phyloP scores from a whole-genome alignment of 2,329 filamentous ascomycete species.

The Hypoxylon sp. region DNA sequence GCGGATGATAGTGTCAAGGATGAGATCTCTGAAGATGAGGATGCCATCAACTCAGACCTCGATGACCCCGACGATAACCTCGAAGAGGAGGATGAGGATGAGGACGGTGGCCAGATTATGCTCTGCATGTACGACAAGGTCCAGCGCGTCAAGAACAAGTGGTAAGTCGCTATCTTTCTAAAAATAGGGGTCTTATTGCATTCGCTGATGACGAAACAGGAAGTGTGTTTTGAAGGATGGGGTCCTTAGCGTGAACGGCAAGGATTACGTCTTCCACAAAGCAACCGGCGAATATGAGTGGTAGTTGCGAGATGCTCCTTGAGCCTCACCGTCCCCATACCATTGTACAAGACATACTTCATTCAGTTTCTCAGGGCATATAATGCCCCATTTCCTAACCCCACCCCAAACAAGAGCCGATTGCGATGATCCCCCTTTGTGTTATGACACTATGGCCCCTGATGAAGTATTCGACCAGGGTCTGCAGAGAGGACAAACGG shows the following conservation, averaged over 20 bases:
- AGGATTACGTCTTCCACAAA: constrained; percentile 98
- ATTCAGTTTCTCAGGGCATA: constrained; percentile 17
- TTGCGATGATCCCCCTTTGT: constrained; percentile 12
- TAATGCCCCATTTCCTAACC: background rate
- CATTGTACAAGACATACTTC: constrained; percentile 26
- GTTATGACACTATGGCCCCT: background rate
- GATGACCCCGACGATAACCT: constrained; percentile 92
- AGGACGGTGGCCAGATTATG: constrained; percentile 92
- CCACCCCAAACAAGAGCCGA: background rate
- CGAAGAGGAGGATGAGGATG: constrained; percentile 88
- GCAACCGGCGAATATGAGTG: constrained; percentile 98
- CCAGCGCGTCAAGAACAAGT: constrained; percentile 98
- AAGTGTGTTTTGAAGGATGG: constrained; percentile 99
- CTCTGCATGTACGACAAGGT: constrained; percentile 99
- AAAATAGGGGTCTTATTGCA: background rate
- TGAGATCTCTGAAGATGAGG: constrained; percentile 78
- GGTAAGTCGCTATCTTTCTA: constrained; percentile 64
- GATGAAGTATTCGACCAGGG: background rate
- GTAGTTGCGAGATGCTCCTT: constrained; percentile 64
- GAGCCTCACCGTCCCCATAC: background rate
- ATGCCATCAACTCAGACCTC: constrained; percentile 98
- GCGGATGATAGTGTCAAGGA: constrained; percentile 69
- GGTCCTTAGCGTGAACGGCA: constrained; percentile 91
- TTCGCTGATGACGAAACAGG: constrained; percentile 63
- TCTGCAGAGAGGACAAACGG: background rate